These are phyloP conservation scores for Penicillium sp. DNA, from an alignment of 2,329 filamentous ascomycete species.

Conservation along the genomic window DNA sequence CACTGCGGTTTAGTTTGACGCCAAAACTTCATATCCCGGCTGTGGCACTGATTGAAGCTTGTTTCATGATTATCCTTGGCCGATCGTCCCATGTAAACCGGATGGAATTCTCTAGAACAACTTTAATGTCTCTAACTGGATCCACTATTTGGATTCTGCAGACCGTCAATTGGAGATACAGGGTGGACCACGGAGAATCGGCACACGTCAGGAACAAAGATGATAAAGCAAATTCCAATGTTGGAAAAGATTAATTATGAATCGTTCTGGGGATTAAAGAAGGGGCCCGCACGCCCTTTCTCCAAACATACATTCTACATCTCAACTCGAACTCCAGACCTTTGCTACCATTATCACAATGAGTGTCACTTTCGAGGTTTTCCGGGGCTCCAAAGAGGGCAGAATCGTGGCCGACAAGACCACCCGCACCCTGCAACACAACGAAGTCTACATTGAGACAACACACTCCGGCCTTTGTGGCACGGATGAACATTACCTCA, in stretches of 20 bases:
- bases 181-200: background rate
- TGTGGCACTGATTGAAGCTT: background rate
- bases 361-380: constrained; percentile 30
- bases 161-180: background rate
- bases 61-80: background rate
- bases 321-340: no score
- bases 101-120: constrained; percentile 8
- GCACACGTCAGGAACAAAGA: background rate
- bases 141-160: background rate
- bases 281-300: no score
- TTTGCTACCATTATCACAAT: no score
- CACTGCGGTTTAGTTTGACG: background rate
- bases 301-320: no score
- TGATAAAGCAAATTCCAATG: constrained; percentile 8
- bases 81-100: background rate
- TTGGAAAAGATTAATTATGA: no score
- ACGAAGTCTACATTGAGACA: constrained; percentile 29
- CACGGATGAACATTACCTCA: constrained; percentile 28
- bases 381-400: constrained; percentile 28
- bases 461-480: constrained; percentile 31
- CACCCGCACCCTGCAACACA: constrained; percentile 22
- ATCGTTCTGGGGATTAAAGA: no score
- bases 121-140: background rate
- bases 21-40: background rate
- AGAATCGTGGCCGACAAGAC: constrained; percentile 27